Percentiles rank a stretch among this genome's conserved stretches.
Conservation (phyloP, 441 rosid species). For the Corymbia citriodora region DNA sequence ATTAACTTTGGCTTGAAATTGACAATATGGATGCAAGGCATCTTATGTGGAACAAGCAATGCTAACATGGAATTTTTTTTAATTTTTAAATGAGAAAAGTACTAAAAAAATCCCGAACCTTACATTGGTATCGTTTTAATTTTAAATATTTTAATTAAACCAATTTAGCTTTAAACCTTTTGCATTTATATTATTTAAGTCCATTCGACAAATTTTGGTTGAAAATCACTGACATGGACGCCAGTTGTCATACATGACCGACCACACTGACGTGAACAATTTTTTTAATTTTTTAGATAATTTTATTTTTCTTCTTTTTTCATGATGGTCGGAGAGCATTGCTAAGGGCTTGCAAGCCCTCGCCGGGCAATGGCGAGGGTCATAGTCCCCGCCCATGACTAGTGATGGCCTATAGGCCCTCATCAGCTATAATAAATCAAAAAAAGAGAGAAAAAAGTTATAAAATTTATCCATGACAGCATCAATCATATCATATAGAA, state of each 20-base stretch:
- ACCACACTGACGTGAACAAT: neutral
- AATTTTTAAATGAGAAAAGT: neutral
- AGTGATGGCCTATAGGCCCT: neutral
- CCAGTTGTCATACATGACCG: fast-evolving
- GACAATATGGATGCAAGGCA: no score
- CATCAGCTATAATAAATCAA: fast-evolving
- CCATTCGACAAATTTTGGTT: fast-evolving
- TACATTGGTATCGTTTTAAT: fast-evolving
- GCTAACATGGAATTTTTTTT: no score
- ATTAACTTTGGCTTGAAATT: no score
- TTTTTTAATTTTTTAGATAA: no score
- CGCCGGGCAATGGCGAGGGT: neutral
- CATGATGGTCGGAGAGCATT: fast-evolving
- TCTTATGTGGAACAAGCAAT: no score
- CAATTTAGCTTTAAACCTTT: fast-evolving
- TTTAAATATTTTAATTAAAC: fast-evolving
- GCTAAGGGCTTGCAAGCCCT: neutral
- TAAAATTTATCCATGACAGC: neutral
- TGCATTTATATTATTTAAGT: fast-evolving
- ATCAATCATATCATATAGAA: fast-evolving
- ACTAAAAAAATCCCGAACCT: fast-evolving
- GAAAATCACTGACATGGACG: fast-evolving
- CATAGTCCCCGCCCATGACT: fast-evolving
- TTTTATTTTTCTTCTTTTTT: no score
- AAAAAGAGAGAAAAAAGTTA: no score